Evolutionary conservation across 2,329 filamentous ascomycete species (phyloP).

Genomic region (Ceratocystis papillata): DNA sequence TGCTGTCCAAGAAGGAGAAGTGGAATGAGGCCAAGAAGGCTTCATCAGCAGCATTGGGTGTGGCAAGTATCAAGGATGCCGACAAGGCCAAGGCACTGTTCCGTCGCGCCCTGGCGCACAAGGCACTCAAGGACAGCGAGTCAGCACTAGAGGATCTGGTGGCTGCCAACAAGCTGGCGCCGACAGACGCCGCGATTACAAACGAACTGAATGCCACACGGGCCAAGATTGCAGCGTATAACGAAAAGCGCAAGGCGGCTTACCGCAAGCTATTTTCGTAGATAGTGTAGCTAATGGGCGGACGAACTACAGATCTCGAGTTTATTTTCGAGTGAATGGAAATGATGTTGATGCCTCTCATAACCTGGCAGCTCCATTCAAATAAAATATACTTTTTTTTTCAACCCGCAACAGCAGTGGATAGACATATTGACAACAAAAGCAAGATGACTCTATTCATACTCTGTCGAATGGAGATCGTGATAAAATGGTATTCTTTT

Average conservation of each 20-base stretch:
- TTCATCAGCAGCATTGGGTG: conserved; percentile 63
- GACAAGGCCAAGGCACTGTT: conserved; percentile 87
- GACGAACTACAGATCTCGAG: background rate
- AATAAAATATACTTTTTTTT: background rate
- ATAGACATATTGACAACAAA: too few species aligned
- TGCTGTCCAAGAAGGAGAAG: conserved; percentile 67
- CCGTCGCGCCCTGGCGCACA: conserved; percentile 64
- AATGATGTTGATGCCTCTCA: conserved; percentile 6
- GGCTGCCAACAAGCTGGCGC: conserved; percentile 62
- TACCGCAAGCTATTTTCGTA: conserved; percentile 79
- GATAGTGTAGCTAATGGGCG: background rate
- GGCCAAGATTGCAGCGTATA: conserved; percentile 59
- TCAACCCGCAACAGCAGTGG: too few species aligned
- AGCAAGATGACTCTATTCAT: too few species aligned
- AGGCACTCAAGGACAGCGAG: conserved; percentile 75
- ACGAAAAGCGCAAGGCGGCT: conserved; percentile 81
- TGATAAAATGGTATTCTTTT: background rate
- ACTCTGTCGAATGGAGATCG: too few species aligned
- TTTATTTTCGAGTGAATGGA: background rate
- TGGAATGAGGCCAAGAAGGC: conserved; percentile 60
- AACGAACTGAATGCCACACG: conserved; percentile 71
- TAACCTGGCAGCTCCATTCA: background rate
- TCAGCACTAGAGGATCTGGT: conserved; percentile 63
- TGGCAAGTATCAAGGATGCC: conserved; percentile 52
- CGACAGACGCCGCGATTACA: conserved; percentile 61